These are phyloP conservation scores for Lactarius deliciosus DNA, from an alignment of 768 basidiomycete species.

Conservation along the genomic window DNA sequence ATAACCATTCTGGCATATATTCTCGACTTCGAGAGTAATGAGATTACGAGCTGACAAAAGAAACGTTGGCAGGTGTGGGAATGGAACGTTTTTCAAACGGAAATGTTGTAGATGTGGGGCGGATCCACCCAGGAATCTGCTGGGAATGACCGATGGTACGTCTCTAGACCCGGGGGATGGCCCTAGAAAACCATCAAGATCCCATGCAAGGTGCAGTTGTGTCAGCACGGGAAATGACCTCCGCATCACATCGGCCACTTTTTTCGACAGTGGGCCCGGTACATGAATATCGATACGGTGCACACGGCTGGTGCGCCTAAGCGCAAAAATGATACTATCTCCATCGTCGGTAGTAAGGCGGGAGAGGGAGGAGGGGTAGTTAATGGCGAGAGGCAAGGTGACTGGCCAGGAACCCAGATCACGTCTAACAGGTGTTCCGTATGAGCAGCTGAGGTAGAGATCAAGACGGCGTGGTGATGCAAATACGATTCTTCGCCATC, in stretches of 20 bases:
- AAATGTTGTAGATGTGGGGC: background rate
- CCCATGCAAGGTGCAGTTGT: background rate
- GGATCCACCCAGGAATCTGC: background rate
- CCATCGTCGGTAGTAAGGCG: background rate
- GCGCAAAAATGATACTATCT: background rate
- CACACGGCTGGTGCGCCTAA: background rate
- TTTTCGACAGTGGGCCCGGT: background rate
- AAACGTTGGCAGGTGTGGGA: too few species aligned
- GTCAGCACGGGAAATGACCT: background rate
- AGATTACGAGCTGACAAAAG: too few species aligned
- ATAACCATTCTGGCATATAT: too few species aligned
- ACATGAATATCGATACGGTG: background rate
- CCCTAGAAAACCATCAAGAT: rapidly evolving
- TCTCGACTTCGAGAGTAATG: too few species aligned
- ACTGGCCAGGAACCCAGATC: background rate
- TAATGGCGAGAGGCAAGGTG: background rate
- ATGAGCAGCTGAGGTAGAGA: background rate
- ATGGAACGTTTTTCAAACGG: too few species aligned
- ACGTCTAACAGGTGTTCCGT: background rate
- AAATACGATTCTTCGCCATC: background rate
- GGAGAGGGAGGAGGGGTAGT: background rate
- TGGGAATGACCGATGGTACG: background rate
- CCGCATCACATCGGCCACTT: too few species aligned
- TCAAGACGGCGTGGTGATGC: background rate
- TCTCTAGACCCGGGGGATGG: too few species aligned